Base-by-base conservation (phyloP, 1,284 basidiomycete genomes). In the Coriolopsis trogii region DNA sequence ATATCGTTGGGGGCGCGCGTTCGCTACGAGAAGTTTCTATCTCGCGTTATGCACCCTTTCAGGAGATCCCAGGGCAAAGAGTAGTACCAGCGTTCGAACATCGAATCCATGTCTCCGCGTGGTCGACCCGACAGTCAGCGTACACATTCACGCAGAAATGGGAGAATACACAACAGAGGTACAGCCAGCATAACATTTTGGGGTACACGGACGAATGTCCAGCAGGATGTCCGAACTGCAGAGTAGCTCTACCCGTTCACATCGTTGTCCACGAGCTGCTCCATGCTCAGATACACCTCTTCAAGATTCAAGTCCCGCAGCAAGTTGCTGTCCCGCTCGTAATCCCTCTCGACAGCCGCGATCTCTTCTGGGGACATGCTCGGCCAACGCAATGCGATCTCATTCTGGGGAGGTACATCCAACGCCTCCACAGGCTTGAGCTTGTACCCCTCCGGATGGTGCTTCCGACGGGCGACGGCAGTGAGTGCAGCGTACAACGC, bases 361-460 rank as follows among this genome's bases (percentile, higher is more conserved):
- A 85, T 72, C 63, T 85, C 78, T 40, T 88, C 87, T 6, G 70
- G 73, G 3, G 84, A 78, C 69, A 86, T 78, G 4, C 86, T 85
- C 7, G 85, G 81, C 80, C 87, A 90, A 13, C 88, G 78, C 9
- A 85, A 81, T 15, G 72, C 70, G 24, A 89, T 79, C 61, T 89
- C 86, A 7, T 76, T 73, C 41, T 66, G 63, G 1, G 78, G 70
- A 6, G 89, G 87, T 10, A 79, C 71, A 5, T 76, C 66, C 23
- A 84, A 63, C 13, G 82, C 82, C 40, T 81, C 76, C 23, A 73
- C 70, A 10, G 86, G 84, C 34, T 73, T 66, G 13, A 81, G 73
- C 51, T 82, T 75, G 56, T 78, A 80, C 1, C 79, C 79, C 28
- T 76, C 69, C 10, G 74, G 74, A 18, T 73, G 64, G 36, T 69